Conservation (phyloP, 2,329 filamentous ascomycete genomes). For the Trichoderma hamatum region DNA sequence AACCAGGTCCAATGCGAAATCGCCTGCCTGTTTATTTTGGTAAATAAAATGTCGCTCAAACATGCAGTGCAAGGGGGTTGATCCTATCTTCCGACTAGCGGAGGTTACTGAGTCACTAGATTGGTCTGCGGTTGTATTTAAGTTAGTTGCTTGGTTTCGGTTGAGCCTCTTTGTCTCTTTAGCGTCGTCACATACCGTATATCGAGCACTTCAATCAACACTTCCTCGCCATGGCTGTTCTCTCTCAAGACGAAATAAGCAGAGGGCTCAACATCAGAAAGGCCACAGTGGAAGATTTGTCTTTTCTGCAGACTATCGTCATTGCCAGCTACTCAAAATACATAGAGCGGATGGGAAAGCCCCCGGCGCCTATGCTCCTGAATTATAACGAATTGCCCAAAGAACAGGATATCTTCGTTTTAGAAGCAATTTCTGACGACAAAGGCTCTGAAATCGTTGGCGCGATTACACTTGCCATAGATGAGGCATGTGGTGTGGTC, state of each 20-base stretch:
- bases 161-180: background rate
- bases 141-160: background rate
- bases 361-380: conserved; percentile 43
- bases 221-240: background rate
- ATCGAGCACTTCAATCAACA: background rate
- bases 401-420: conserved; percentile 32
- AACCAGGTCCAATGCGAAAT: background rate
- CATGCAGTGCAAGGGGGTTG: background rate
- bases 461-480: conserved; percentile 34
- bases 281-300: background rate
- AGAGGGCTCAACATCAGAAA: conserved; percentile 5
- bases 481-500: conserved; percentile 31
- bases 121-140: background rate
- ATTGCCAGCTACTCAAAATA: conserved; percentile 41
- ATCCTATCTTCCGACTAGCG: background rate
- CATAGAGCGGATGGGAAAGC: conserved; percentile 40
- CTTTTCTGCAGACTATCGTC: conserved; percentile 37
- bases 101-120: background rate
- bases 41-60: background rate
- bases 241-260: background rate
- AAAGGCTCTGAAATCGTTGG: background rate
- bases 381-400: conserved; percentile 39
- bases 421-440: background rate
- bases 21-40: background rate
- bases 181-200: background rate